These are phyloP conservation scores for Vanderwaltozyma verrucispora DNA, from an alignment of 805 yeast genomes.

Conservation along the genomic window DNA sequence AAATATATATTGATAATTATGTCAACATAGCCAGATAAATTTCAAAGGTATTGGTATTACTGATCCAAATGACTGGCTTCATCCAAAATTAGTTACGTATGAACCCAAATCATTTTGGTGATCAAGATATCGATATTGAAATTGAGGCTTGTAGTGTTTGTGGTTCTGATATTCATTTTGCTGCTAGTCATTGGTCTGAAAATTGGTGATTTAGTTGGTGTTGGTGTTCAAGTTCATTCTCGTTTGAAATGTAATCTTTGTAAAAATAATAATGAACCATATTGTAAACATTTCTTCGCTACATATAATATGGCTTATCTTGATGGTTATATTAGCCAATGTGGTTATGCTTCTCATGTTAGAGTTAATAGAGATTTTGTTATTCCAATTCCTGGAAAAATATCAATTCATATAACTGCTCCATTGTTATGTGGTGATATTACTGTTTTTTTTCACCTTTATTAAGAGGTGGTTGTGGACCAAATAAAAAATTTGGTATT, in stretches of 20 bases:
- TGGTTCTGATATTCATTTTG: constrained; percentile 19
- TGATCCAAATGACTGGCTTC: constrained; percentile 41
- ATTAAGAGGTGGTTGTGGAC: constrained; percentile 39
- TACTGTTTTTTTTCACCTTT: constrained; percentile 58
- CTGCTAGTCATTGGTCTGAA: constrained; percentile 18
- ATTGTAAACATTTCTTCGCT: constrained; percentile 39
- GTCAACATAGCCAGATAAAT: constrained; percentile 28
- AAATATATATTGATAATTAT: no score
- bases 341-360: constrained; percentile 59
- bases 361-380: constrained; percentile 54
- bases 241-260: constrained; percentile 58
- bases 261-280: constrained; percentile 41
- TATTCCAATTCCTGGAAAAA: constrained; percentile 48
- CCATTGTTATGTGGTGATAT: constrained; percentile 73
- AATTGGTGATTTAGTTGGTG: constrained; percentile 71
- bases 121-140: constrained; percentile 43
- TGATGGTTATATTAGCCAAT: constrained; percentile 41
- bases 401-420: constrained; percentile 47
- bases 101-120: constrained; percentile 38
- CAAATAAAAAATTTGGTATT: constrained; percentile 29
- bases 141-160: constrained; percentile 37
- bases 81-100: constrained; percentile 41
- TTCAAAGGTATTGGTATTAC: constrained; percentile 52
- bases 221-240: constrained; percentile 59
- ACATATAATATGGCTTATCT: constrained; percentile 41